These are phyloP conservation scores for Annona cherimola DNA, from an alignment of 164 flowering plant species.

Conservation along the genomic window DNA sequence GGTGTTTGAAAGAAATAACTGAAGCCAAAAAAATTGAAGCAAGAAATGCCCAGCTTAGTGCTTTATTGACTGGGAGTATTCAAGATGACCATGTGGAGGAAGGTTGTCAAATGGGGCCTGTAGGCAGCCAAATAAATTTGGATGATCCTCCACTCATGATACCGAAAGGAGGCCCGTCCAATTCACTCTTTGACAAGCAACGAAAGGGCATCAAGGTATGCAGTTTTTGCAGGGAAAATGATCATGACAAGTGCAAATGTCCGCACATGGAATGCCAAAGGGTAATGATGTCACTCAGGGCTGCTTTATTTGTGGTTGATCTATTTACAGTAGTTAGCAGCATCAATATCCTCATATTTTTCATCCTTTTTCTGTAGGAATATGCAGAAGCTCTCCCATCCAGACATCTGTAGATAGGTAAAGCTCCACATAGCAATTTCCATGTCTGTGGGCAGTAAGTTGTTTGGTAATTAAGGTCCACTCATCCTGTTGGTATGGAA, in stretches of 20 bases:
- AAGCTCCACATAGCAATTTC: background rate
- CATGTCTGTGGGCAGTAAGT: background rate
- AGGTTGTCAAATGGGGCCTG: background rate
- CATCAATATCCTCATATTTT: background rate
- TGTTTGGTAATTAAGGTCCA: too few relatives aligned
- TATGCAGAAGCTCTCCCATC: background rate
- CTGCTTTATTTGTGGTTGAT: background rate
- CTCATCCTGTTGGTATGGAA: too few relatives aligned
- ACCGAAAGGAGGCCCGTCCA: background rate
- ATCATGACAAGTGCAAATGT: conserved; percentile 6
- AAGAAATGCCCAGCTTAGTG: conserved; percentile 7
- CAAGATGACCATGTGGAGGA: conserved; percentile 3
- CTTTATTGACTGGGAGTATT: conserved; percentile 3
- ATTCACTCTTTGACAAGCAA: background rate
- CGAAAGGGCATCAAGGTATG: conserved; percentile 4
- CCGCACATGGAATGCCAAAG: conserved; percentile 5
- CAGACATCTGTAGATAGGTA: conserved; percentile 1
- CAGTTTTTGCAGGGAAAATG: conserved; percentile 1
- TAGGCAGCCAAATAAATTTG: conserved; percentile 2
- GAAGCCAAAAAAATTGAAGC: conserved; percentile 10
- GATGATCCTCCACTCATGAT: background rate
- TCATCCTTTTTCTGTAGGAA: background rate
- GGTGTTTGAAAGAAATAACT: conserved; percentile 2
- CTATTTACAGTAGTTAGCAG: background rate
- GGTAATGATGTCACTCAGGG: background rate